phyloP scores from a whole-genome alignment of 2,329 filamentous ascomycete genomes.

The Penicillium sp. region DNA sequence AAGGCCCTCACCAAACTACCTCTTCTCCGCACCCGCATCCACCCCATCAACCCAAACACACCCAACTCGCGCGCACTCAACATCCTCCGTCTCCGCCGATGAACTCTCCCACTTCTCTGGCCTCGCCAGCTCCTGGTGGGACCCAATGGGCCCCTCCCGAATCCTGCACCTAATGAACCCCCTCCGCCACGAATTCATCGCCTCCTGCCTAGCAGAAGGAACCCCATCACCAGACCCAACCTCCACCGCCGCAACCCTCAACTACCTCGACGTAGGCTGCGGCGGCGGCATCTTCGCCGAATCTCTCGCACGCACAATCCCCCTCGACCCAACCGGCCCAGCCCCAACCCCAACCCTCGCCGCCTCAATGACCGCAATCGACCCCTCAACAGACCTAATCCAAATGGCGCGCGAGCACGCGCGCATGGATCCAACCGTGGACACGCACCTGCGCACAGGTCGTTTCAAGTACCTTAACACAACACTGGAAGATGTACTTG shows the following conservation, averaged over 20 bases:
- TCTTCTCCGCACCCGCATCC: not conserved
- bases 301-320: conserved; percentile 48
- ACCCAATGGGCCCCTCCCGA: conserved; percentile 86
- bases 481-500: conserved; percentile 63
- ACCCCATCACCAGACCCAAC: conserved; percentile 39
- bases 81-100: conserved; percentile 76
- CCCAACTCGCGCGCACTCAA: conserved; percentile 32
- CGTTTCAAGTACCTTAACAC: conserved; percentile 70
- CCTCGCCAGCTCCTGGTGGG: conserved; percentile 95
- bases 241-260: conserved; percentile 32
- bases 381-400: conserved; percentile 46
- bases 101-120: conserved; percentile 94
- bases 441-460: conserved; percentile 51
- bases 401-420: conserved; percentile 73
- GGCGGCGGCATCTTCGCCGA: conserved; percentile 97
- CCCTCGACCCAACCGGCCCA: conserved; percentile 16
- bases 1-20: conserved; percentile 2
- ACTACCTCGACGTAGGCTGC: conserved; percentile 89
- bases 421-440: conserved; percentile 68
- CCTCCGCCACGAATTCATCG: conserved; percentile 88
- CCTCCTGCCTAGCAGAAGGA: conserved; percentile 63
- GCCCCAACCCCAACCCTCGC: conserved; percentile 39
- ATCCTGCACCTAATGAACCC: conserved; percentile 98
- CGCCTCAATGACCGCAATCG: conserved; percentile 46
- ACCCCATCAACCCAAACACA: not conserved